These are phyloP conservation scores for Sarocladiaceae sp. DNA, from an alignment of 2,329 filamentous ascomycete genomes.

Conservation along the genomic window DNA sequence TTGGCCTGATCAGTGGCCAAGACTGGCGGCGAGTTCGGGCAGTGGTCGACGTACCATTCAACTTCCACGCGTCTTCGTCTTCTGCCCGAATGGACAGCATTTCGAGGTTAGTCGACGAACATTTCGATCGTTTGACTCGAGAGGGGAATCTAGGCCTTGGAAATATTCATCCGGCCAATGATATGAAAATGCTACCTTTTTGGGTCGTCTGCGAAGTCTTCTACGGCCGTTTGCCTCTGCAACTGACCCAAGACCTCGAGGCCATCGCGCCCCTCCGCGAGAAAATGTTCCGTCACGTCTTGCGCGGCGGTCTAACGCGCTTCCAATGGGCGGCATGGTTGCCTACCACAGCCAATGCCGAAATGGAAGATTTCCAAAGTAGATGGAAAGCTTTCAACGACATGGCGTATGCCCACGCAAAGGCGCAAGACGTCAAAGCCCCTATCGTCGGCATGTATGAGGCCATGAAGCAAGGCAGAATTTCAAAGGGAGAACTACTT, in stretches of 20 bases:
- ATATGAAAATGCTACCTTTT: conserved; percentile 28
- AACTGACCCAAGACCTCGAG: conserved; percentile 13
- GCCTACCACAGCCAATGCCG: conserved; percentile 19
- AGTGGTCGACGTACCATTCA: conserved; percentile 15
- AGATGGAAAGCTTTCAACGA: conserved; percentile 29
- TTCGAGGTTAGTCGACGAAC: background rate
- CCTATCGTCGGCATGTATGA: conserved; percentile 1
- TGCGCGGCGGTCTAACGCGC: conserved; percentile 25
- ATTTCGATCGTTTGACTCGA: background rate
- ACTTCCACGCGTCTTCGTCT: conserved; percentile 8
- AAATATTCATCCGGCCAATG: conserved; percentile 15
- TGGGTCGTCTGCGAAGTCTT: conserved; percentile 29
- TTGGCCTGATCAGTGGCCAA: conserved; percentile 31
- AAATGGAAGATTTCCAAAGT: conserved; percentile 22
- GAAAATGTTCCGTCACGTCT: conserved; percentile 23
- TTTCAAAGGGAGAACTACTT: conserved; percentile 18
- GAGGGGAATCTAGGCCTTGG: conserved; percentile 5
- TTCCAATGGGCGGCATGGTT: conserved; percentile 23
- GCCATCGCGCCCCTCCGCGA: conserved; percentile 14
- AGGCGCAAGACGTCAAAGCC: conserved; percentile 2
- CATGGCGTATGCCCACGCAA: background rate
- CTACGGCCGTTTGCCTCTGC: conserved; percentile 22
- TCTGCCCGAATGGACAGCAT: background rate
- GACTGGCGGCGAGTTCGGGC: conserved; percentile 22
- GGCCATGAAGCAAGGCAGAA: background rate